Evolutionary conservation across 1,284 basidiomycete species (phyloP).

Genomic region (Naganishia sp.): DNA sequence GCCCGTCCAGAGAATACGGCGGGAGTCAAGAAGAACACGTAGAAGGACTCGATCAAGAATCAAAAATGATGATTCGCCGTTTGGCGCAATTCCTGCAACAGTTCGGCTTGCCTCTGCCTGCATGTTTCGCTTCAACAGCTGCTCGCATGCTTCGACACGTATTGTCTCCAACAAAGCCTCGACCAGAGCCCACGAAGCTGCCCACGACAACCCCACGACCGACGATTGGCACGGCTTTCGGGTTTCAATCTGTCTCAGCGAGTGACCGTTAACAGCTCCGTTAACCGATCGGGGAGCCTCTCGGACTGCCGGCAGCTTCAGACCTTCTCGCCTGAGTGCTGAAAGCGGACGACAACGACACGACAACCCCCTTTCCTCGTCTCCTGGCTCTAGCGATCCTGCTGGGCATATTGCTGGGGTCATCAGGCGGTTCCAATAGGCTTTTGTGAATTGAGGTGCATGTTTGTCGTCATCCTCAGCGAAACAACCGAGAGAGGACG

Average conservation of each 20-base stretch:
- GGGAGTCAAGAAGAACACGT: background rate
- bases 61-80: conserved; percentile 1
- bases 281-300: background rate
- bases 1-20: background rate
- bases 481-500: conserved; percentile 20
- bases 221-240: background rate
- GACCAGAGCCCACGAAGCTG: background rate
- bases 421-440: conserved; percentile 20
- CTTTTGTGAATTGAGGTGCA: conserved; percentile 7
- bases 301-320: conserved; percentile 8
- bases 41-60: background rate
- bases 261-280: background rate
- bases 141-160: background rate
- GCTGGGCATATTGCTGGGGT: background rate
- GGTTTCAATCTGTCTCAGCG: conserved; percentile 3
- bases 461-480: conserved; percentile 15
- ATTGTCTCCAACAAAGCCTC: background rate
- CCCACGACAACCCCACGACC: background rate
- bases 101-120: conserved; percentile 15
- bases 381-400: background rate
- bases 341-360: background rate
- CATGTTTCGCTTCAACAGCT: conserved; percentile 24
- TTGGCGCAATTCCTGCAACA: conserved; percentile 2
- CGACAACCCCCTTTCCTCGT: conserved; percentile 2
- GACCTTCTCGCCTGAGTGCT: background rate